phyloP scores from a whole-genome alignment of 768 basidiomycete genomes.

The Pleurotus giganteus region DNA sequence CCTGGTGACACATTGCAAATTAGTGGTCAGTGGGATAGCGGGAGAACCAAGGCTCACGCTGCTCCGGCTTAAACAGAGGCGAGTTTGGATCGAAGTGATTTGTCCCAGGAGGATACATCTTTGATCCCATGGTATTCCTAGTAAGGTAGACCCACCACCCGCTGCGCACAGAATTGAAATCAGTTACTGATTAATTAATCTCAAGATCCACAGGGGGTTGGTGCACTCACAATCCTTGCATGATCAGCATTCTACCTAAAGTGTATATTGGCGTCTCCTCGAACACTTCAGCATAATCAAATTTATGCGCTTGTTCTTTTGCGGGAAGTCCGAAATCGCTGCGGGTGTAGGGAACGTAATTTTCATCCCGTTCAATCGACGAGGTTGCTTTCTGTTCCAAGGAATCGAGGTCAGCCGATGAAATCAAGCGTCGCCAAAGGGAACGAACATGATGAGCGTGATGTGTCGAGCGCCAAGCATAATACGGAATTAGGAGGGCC shows the following conservation, averaged over 20 bases:
- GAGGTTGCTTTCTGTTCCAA: slow-evolving; percentile 52
- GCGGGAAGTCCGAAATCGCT: slow-evolving; percentile 39
- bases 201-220: too few species aligned
- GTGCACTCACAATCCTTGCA: slow-evolving; percentile 41
- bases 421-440: not conserved
- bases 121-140: slow-evolving; percentile 47
- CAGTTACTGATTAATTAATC: not conserved
- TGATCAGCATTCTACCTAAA: slow-evolving; percentile 39
- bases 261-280: slow-evolving; percentile 52
- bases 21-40: slow-evolving; percentile 4
- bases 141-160: slow-evolving; percentile 37
- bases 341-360: slow-evolving; percentile 57
- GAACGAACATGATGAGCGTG: slow-evolving; percentile 60
- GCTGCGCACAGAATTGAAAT: slow-evolving; percentile 15
- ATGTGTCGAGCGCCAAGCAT: slow-evolving; percentile 69
- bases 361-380: slow-evolving; percentile 77
- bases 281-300: slow-evolving; percentile 48
- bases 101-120: slow-evolving; percentile 45
- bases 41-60: slow-evolving; percentile 24
- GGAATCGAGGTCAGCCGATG: not conserved
- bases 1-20: slow-evolving; percentile 21
- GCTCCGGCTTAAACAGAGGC: slow-evolving; percentile 37
- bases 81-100: slow-evolving; percentile 41
- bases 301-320: slow-evolving; percentile 31
- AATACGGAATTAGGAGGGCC: slow-evolving; percentile 53